Base-by-base conservation (phyloP, 1,284 basidiomycete species). In the Lignosus rhinocerotis region DNA sequence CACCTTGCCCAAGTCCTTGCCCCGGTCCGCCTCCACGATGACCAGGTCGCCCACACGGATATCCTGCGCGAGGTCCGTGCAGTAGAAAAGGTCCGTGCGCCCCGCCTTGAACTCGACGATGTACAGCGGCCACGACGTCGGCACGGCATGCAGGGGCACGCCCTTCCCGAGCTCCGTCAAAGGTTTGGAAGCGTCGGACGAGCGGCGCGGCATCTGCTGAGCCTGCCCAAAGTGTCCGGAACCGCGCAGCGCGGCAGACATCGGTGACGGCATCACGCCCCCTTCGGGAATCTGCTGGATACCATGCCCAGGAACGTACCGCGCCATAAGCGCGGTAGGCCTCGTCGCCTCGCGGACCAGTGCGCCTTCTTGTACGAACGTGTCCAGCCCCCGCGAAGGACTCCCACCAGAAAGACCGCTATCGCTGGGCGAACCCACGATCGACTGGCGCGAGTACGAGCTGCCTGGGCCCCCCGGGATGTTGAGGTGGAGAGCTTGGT, bases 31-130 rank as follows among this genome's bases (percentile, higher is more conserved):
- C 74, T 98, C 96, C 16, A 98, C 96, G 64, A 98, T 94, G 56
- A 98, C 96, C 44, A 96, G 77, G 71, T 98, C 96, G 3, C 94
- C 96, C 16, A 88, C 84, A 14, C 83, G 80, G 58, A 94, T 83
- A 65, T 92, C 83, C 33, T 78, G 74, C 56, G 77, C 72, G 17
- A 84, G 76, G 67, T 93, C 88, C 2, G 86, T 87, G 65, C 89
- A 83, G 75, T 96, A 98, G 75, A 94, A 97, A 34, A 99, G 77
- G 73, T 98, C 96, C 60, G 94, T 96, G 31, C 96, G 86, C 0
- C 94, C 94, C 0, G 94, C 94, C 77, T 98, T 98, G 81, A 99
- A 99, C 70, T 97, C 93, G 67, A 98, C 92, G 68, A 98, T 96
- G 79, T 87, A 98, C 6, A 98, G 82, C n/a, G 92, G 92, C 77